Conservation (phyloP, 1,139 yeast species). For the Sugiyamaella pinicola region DNA sequence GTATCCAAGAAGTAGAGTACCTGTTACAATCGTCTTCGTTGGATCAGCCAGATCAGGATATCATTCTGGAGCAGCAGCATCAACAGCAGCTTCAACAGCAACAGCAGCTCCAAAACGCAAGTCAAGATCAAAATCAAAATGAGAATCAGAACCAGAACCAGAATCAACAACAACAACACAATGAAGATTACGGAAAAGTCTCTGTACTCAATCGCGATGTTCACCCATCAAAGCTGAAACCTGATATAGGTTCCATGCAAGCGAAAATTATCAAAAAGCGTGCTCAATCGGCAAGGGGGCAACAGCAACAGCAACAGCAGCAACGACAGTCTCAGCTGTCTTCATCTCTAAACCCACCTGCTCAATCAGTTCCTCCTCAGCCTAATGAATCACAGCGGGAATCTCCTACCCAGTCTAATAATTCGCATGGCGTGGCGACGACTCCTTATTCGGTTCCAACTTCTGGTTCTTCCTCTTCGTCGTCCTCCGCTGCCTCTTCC, state of each 20-base stretch:
- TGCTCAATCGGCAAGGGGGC: background rate
- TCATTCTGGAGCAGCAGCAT: conserved; percentile 14
- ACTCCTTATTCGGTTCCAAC: no score
- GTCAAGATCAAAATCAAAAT: conserved; percentile 9
- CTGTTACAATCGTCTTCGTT: conserved; percentile 38
- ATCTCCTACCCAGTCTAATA: background rate
- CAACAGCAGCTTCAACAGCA: conserved; percentile 18
- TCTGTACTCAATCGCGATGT: conserved; percentile 21
- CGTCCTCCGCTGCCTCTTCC: background rate
- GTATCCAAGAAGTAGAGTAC: conserved; percentile 43
- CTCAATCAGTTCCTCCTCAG: background rate
- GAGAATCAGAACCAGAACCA: conserved; percentile 5
- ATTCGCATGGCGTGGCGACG: no score
- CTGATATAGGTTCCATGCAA: conserved; percentile 6
- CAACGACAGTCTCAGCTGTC: background rate
- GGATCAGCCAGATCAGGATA: conserved; percentile 25
- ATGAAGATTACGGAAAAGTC: conserved; percentile 12
- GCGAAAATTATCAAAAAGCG: conserved; percentile 11
- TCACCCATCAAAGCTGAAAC: conserved; percentile 24
- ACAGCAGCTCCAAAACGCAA: conserved; percentile 12
- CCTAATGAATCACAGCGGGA: background rate
- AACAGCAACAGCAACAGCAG: conserved; percentile 4
- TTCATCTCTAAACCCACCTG: background rate
- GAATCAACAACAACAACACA: background rate
- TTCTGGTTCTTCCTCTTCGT: background rate